phyloP scores from a whole-genome alignment of 768 basidiomycete species.

The Boletus insuetus region DNA sequence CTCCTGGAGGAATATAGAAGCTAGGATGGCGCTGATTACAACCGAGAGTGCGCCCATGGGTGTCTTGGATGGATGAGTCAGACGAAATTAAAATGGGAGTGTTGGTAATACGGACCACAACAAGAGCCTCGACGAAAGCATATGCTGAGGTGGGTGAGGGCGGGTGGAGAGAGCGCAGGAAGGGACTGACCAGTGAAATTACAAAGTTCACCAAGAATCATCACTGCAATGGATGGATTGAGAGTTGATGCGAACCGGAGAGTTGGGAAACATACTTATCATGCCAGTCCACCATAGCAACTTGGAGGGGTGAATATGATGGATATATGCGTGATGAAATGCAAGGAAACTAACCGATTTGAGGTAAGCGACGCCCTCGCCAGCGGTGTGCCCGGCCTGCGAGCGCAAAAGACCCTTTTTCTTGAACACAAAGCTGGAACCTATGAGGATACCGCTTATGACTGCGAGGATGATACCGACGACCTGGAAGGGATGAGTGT shows the following conservation, averaged over 20 bases:
- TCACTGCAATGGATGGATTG: constrained; percentile 47
- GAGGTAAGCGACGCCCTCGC: constrained; percentile 91
- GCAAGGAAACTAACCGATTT: constrained; percentile 67
- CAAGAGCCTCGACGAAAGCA: constrained; percentile 88
- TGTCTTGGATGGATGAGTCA: constrained; percentile 47
- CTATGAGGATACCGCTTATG: constrained; percentile 83
- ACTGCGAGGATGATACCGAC: constrained; percentile 79
- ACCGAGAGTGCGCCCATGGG: constrained; percentile 96
- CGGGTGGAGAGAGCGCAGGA: neutral
- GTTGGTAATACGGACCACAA: constrained; percentile 63
- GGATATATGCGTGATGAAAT: constrained; percentile 5
- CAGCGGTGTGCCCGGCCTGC: constrained; percentile 75
- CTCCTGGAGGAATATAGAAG: constrained; percentile 91
- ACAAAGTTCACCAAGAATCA: constrained; percentile 89
- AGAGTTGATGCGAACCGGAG: neutral
- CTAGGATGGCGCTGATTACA: constrained; percentile 90
- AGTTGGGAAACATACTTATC: constrained; percentile 48
- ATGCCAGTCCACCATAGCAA: constrained; percentile 93
- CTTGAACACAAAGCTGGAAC: constrained; percentile 94
- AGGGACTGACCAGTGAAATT: constrained; percentile 71
- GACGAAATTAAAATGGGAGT: neutral
- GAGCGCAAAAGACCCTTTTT: constrained; percentile 87
- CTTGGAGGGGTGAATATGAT: constrained; percentile 34
- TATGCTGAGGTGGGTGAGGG: constrained; percentile 49
- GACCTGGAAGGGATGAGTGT: constrained; percentile 40